Evolutionary conservation across 305 asterid species (phyloP).

Genomic region (Ajuga reptans): DNA sequence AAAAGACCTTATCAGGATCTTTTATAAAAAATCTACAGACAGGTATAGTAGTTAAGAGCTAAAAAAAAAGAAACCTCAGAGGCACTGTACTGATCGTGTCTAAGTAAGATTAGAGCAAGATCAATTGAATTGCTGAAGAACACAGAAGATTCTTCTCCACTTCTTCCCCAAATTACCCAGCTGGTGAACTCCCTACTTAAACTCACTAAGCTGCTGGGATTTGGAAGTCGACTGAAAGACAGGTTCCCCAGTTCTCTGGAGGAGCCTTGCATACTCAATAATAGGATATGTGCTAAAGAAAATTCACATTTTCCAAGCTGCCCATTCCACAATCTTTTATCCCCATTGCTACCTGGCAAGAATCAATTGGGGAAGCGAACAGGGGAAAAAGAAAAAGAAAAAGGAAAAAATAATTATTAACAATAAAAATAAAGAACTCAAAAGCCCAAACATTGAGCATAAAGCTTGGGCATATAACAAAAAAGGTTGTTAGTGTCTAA

Average conservation of each 20-base stretch:
- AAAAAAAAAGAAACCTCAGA: slow-evolving; percentile 54
- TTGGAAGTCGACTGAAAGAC: slow-evolving; percentile 40
- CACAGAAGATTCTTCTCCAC: slow-evolving; percentile 62
- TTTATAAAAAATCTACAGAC: slow-evolving; percentile 22
- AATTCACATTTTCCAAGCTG: slow-evolving; percentile 81
- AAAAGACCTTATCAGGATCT: slow-evolving; percentile 31
- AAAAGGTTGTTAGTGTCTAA: background rate
- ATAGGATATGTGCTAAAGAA: slow-evolving; percentile 62
- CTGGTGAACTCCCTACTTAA: slow-evolving; percentile 69
- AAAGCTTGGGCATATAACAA: background rate
- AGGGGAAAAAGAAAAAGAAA: background rate
- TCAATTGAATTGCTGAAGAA: slow-evolving; percentile 74
- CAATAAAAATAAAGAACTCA: background rate
- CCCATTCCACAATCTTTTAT: slow-evolving; percentile 56
- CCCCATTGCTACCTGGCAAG: slow-evolving; percentile 53
- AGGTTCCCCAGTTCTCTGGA: slow-evolving; percentile 37
- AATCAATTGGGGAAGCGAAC: slow-evolving; percentile 9
- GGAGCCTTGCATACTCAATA: slow-evolving; percentile 49
- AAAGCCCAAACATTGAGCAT: background rate
- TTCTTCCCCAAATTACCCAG: slow-evolving; percentile 87
- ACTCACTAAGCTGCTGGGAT: slow-evolving; percentile 50
- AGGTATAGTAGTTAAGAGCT: slow-evolving; percentile 9
- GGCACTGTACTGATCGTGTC: slow-evolving; percentile 72
- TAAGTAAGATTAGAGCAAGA: slow-evolving; percentile 64
- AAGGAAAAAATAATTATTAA: background rate